Conservation (phyloP, 495 filamentous ascomycete species). For the Lepidopterella palustris region DNA sequence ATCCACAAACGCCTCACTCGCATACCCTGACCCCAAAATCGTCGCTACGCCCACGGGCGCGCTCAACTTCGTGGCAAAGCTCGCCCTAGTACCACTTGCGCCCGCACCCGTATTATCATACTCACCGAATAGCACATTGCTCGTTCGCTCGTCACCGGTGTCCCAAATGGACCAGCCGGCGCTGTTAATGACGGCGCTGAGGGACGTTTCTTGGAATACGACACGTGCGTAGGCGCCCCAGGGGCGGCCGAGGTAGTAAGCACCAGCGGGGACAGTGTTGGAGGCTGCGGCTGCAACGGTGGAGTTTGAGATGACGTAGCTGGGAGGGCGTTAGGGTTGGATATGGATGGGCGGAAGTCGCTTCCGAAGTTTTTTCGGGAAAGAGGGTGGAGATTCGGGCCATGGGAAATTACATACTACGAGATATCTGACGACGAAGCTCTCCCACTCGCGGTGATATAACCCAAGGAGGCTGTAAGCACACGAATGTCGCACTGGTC, state of each 20-base stretch:
- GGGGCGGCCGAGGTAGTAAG: conserved; percentile 59
- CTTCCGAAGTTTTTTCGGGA: too few relatives aligned
- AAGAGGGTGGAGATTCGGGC: too few relatives aligned
- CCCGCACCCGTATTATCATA: conserved; percentile 55
- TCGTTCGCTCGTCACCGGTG: conserved; percentile 42
- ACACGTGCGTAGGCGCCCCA: conserved; percentile 57
- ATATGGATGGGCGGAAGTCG: neutral
- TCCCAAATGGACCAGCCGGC: conserved; percentile 60
- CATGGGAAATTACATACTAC: too few relatives aligned
- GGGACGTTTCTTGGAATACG: conserved; percentile 51
- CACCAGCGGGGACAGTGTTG: conserved; percentile 43
- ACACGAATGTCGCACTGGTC: conserved; percentile 52
- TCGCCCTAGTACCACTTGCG: conserved; percentile 51
- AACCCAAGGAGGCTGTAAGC: conserved; percentile 42
- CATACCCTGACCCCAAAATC: conserved; percentile 48
- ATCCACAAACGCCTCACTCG: conserved; percentile 31
- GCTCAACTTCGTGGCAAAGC: conserved; percentile 46
- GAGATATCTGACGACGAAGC: conserved; percentile 43
- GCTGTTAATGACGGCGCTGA: conserved; percentile 52
- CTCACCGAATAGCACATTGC: conserved; percentile 51
- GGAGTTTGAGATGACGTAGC: conserved; percentile 57
- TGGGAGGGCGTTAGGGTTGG: neutral
- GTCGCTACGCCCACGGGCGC: conserved; percentile 41
- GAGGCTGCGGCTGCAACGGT: conserved; percentile 43
- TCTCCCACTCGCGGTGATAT: conserved; percentile 51